Conservation (phyloP, 1,139 yeast genomes). For the Hyphopichia wangnamkhiaoensis region DNA sequence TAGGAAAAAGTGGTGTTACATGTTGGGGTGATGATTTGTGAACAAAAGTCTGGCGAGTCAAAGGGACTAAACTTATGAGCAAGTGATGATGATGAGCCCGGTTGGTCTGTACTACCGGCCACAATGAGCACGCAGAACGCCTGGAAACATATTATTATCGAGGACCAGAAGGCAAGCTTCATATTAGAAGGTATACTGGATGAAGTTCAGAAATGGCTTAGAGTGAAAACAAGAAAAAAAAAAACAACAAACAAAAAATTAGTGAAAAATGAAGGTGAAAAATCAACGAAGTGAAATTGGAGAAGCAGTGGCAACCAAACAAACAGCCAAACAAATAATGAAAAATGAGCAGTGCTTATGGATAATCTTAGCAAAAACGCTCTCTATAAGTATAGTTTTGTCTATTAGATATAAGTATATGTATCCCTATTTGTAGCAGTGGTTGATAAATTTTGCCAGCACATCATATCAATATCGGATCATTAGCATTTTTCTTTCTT, state of each 20-base stretch:
- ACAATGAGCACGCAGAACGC: too few relatives aligned
- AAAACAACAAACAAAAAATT: not conserved
- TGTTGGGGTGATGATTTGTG: conserved; percentile 47
- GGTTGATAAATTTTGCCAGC: conserved; percentile 3
- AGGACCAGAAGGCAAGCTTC: too few relatives aligned
- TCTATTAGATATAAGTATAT: not conserved
- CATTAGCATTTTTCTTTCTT: not conserved
- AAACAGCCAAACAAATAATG: too few relatives aligned
- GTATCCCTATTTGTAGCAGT: too few relatives aligned
- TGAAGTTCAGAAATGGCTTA: too few relatives aligned
- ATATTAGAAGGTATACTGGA: too few relatives aligned
- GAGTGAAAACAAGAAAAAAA: not conserved
- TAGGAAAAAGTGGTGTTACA: conserved; percentile 51
- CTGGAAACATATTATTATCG: too few relatives aligned
- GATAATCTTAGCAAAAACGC: too few relatives aligned
- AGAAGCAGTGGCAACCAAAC: too few relatives aligned
- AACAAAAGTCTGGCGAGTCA: conserved; percentile 48
- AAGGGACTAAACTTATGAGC: conserved; percentile 25
- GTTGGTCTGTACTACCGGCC: not conserved
- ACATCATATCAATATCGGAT: not conserved
- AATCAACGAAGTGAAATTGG: too few relatives aligned
- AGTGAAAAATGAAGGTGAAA: too few relatives aligned
- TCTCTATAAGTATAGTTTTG: not conserved
- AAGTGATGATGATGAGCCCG: not conserved
- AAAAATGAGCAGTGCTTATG: too few relatives aligned